Evolutionary conservation across 352 stramenopile species (phyloP).

Genomic region (Halophytophthora batemanensis): DNA sequence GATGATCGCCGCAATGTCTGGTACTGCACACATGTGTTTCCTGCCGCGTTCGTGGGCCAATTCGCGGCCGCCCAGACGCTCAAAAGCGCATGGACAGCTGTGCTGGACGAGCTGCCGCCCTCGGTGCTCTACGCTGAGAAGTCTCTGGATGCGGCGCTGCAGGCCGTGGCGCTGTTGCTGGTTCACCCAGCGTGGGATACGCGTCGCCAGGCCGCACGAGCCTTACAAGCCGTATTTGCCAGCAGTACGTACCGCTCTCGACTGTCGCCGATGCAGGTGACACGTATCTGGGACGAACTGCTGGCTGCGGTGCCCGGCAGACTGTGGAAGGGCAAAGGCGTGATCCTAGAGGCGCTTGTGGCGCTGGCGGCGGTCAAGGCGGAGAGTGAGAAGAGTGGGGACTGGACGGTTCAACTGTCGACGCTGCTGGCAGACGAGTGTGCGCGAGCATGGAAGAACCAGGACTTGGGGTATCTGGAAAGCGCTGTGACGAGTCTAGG

Average conservation of each 20-base stretch:
- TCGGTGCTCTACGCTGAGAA: slow-evolving; percentile 46
- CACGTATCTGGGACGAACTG: slow-evolving; percentile 50
- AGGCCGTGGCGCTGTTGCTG: slow-evolving; percentile 43
- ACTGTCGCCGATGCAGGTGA: slow-evolving; percentile 38
- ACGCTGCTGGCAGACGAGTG: slow-evolving; percentile 53
- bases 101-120: slow-evolving; percentile 68
- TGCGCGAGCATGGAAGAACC: slow-evolving; percentile 57
- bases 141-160: slow-evolving; percentile 45
- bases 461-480: slow-evolving; percentile 69
- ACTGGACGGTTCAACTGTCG: slow-evolving; percentile 31
- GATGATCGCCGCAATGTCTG: slow-evolving; percentile 48
- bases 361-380: slow-evolving; percentile 35
- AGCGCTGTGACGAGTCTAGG: slow-evolving; percentile 55
- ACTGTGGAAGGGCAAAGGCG: slow-evolving; percentile 75
- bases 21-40: slow-evolving; percentile 69
- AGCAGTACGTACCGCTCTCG: slow-evolving; percentile 42
- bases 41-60: slow-evolving; percentile 71
- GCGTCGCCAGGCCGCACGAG: slow-evolving; percentile 59
- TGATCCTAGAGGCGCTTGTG: slow-evolving; percentile 69
- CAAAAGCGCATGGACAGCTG: slow-evolving; percentile 44
- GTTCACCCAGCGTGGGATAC: slow-evolving; percentile 76
- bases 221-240: slow-evolving; percentile 56
- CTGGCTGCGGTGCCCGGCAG: slow-evolving; percentile 55
- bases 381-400: slow-evolving; percentile 5
- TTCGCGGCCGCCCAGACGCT: slow-evolving; percentile 51